Percentiles rank a stretch among this genome's conserved stretches.
Evolutionary conservation across 306 rosid species (phyloP).

Genomic region (Malus orientalis): DNA sequence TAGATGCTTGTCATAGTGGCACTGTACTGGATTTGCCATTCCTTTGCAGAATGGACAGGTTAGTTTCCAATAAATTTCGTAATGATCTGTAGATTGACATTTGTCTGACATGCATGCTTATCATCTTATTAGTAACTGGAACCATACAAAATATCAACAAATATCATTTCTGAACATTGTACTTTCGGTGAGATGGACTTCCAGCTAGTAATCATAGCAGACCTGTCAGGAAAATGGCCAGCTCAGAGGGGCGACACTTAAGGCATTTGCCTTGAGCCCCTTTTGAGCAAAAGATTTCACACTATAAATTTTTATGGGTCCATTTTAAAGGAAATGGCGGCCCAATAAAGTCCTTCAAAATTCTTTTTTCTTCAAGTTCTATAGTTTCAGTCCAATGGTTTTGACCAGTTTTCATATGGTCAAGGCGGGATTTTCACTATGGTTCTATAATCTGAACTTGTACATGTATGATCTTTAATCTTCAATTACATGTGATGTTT

Average conservation of each 20-base stretch:
- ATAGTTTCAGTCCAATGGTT: neutral
- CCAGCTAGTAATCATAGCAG: neutral
- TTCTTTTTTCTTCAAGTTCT: neutral
- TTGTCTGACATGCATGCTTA: neutral
- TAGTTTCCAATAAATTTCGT: constrained; percentile 11
- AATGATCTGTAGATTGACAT: neutral
- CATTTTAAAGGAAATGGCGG: neutral
- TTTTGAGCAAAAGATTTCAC: neutral
- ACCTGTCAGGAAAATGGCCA: neutral
- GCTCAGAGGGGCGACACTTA: neutral
- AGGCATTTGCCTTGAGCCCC: neutral
- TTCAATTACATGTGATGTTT: neutral
- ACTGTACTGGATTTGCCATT: constrained; percentile 91
- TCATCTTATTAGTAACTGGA: neutral
- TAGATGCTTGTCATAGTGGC: constrained; percentile 98
- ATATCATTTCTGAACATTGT: neutral
- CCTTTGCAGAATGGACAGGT: constrained; percentile 97
- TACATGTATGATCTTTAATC: neutral
- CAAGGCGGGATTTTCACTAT: neutral
- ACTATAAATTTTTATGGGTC: neutral
- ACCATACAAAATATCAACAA: neutral
- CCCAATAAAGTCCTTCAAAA: neutral
- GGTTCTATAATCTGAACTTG: neutral
- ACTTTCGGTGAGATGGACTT: neutral
- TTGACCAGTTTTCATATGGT: neutral